Evolutionary conservation across 1,139 yeast genomes (phyloP), one percentile per base, ranked within the genome.

Genomic region (Suhomyces bolitotheri): DNA sequence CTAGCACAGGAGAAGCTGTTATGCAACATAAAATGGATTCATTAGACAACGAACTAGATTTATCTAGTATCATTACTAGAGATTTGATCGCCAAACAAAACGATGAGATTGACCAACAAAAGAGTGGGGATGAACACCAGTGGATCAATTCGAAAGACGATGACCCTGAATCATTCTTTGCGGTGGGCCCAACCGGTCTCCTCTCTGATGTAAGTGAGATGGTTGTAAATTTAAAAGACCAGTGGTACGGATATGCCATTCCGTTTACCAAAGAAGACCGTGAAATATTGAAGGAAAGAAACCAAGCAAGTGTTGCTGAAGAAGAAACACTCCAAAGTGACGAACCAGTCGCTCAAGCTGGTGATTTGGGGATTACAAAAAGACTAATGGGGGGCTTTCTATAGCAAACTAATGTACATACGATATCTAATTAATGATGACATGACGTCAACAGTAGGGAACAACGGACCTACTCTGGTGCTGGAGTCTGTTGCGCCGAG

Each of bases 151-250:
- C 64, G 20, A 60, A 65, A 24, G 8, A 17, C 20, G 71, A 65
- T 31, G 70, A 73, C 30, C 66, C 67, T 3, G 77, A 73, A n/a
- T 64, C 77, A 3, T 44, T 78, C 11, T 76, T 79, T 52, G 82
- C 82, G 25, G 80, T 78, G 22, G 90, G 90, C 0, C 85, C 88
- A 0, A 78, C 89, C 0, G 88, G 89, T 0, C 62, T 82, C 60
- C 63, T 82, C 21, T 72, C 81, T 14, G 81, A 82, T 27, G 73
- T 81, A 1, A 74, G 81, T 31, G 85, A 78, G 39, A 62, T 65
- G 54, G 62, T 71, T 34, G 69, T 66, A 1, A 63, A 58, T 38
- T 50, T 68, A 23, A 51, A 61, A 39, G 68, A 70, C 31, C 73
- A 64, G 35, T 60, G 71, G 65, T 54, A 53, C 39, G 61, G 55